Evolutionary conservation across 495 filamentous ascomycete species (phyloP).

Genomic region (Thozetella sp.): DNA sequence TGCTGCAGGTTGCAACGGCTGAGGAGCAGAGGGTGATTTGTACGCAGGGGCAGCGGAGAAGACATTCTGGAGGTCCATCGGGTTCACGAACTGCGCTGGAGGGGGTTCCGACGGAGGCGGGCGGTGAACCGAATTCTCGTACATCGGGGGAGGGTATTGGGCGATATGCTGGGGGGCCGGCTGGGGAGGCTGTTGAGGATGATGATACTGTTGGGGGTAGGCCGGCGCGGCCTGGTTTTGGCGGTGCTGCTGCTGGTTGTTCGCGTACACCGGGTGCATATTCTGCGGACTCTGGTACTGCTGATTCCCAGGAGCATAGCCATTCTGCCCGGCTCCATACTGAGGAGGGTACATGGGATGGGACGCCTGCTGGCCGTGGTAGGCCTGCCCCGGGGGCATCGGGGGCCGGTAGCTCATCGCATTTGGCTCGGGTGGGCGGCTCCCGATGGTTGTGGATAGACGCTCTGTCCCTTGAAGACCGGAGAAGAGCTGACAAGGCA

Average conservation of each 20-base stretch:
- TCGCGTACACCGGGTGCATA: conserved; percentile 12
- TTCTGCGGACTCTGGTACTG: conserved; percentile 30
- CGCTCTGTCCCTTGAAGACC: neutral
- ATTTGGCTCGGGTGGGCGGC: conserved; percentile 13
- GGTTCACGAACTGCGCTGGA: conserved; percentile 3
- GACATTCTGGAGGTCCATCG: conserved; percentile 1
- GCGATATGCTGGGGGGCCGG: conserved; percentile 16
- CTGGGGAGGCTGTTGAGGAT: conserved; percentile 18
- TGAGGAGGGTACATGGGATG: conserved; percentile 14
- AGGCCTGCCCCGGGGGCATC: conserved; percentile 44
- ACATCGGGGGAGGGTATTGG: conserved; percentile 9
- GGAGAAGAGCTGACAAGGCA: neutral
- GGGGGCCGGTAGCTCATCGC: conserved; percentile 42
- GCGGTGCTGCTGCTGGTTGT: conserved; percentile 15
- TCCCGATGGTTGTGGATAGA: conserved; percentile 1
- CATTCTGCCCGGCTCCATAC: conserved; percentile 15
- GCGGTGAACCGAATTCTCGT: neutral
- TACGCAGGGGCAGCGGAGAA: neutral
- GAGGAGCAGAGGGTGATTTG: neutral
- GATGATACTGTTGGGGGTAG: conserved; percentile 14
- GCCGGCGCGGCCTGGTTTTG: conserved; percentile 16
- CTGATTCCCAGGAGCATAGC: conserved; percentile 18
- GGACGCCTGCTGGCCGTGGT: conserved; percentile 29
- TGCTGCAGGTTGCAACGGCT: neutral
- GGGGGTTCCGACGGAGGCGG: conserved; percentile 1